Conservation (phyloP, 73 alveolate species). For the Symbiodinium natans region DNA sequence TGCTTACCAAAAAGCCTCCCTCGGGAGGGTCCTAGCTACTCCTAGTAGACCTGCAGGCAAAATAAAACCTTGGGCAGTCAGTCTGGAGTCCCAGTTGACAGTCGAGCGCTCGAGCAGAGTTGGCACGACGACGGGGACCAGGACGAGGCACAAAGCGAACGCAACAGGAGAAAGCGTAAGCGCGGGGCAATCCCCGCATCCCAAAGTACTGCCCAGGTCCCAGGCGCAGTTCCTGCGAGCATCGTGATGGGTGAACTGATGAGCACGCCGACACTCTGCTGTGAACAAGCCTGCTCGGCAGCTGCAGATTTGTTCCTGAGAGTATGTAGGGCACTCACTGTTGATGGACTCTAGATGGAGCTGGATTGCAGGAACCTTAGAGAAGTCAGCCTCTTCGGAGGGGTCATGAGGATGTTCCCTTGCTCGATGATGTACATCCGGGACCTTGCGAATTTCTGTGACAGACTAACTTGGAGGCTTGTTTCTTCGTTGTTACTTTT, state of each 20-base stretch:
- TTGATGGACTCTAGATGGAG: neutral
- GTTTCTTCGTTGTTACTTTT: no score
- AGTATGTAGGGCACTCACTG: neutral
- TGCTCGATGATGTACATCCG: slow-evolving; percentile 91
- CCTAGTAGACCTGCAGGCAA: no score
- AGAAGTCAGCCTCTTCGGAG: slow-evolving; percentile 31
- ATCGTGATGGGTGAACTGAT: neutral
- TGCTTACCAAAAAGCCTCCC: no score
- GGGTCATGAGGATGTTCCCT: slow-evolving; percentile 70
- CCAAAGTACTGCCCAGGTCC: slow-evolving; percentile 88
- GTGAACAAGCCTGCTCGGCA: neutral
- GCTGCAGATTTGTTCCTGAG: slow-evolving; percentile 53
- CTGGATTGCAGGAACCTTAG: neutral
- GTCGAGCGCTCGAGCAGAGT: no score
- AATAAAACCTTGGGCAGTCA: no score
- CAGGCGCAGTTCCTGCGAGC: slow-evolving; percentile 40
- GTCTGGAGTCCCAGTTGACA: no score
- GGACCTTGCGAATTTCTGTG: no score
- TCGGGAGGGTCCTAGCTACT: no score
- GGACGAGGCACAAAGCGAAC: no score
- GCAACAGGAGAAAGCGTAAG: neutral
- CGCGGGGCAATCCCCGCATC: slow-evolving; percentile 43
- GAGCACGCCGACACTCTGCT: neutral
- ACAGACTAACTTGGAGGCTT: no score
- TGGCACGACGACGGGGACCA: no score